Percentiles rank a stretch among this genome's conserved stretches.
phyloP scores from a whole-genome alignment of 2,329 filamentous ascomycete species.

The Aspergillus pseudonomiae region DNA sequence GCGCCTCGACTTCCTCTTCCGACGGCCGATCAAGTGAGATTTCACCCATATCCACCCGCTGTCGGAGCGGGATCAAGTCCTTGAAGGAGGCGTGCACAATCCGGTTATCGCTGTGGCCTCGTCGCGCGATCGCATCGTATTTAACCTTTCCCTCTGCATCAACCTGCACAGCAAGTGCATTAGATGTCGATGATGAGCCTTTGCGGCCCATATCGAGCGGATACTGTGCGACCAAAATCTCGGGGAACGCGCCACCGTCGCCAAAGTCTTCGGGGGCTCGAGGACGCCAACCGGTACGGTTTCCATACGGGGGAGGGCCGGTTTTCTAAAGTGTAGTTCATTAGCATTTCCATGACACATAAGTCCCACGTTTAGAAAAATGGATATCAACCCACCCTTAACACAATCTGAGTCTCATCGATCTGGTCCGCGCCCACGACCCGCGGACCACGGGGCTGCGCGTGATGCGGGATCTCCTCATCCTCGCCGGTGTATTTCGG shows the following conservation, averaged over 20 bases:
- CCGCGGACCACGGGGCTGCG: slow-evolving; percentile 77
- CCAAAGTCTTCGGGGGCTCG: slow-evolving; percentile 88
- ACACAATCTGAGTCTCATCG: slow-evolving; percentile 81
- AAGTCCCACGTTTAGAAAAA: neutral
- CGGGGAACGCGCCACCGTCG: slow-evolving; percentile 94
- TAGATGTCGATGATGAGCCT: slow-evolving; percentile 67
- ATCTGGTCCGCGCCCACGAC: slow-evolving; percentile 79
- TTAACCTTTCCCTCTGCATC: slow-evolving; percentile 91
- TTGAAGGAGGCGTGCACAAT: slow-evolving; percentile 96
- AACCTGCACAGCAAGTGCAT: slow-evolving; percentile 89
- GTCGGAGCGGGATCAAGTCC: slow-evolving; percentile 89
- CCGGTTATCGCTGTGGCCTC: slow-evolving; percentile 80
- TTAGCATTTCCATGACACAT: neutral
- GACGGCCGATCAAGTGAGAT: slow-evolving; percentile 83
- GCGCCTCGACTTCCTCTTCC: slow-evolving; percentile 79
- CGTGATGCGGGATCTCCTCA: slow-evolving; percentile 73
- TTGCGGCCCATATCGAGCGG: slow-evolving; percentile 94
- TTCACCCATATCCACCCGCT: slow-evolving; percentile 90
- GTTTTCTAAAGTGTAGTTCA: slow-evolving; percentile 57
- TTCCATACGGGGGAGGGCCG: slow-evolving; percentile 85
- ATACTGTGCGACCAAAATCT: slow-evolving; percentile 91
- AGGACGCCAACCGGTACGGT: slow-evolving; percentile 87
- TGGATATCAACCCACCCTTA: slow-evolving; percentile 60
- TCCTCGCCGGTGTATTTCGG: slow-evolving; percentile 90
- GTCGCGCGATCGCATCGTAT: slow-evolving; percentile 90